Evolutionary conservation across 306 rosid genomes (phyloP).

Genomic region (Quercus glauca): DNA sequence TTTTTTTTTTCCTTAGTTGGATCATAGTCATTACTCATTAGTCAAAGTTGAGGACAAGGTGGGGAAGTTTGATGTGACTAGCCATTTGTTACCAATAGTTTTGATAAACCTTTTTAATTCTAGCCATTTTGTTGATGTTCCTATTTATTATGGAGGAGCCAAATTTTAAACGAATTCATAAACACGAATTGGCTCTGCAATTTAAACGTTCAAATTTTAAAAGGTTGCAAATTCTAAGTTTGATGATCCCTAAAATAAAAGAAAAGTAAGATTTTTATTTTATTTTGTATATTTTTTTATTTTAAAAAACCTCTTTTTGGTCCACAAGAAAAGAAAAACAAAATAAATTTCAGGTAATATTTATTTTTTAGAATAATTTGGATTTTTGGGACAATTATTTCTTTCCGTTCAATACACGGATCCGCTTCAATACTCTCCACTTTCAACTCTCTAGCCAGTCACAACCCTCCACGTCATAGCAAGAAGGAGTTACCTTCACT

Average conservation of each 20-base stretch:
- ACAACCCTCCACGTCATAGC: slow-evolving; percentile 23
- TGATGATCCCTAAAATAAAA: not conserved
- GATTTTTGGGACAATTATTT: not conserved
- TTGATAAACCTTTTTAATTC: too few species aligned
- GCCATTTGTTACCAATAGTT: not conserved
- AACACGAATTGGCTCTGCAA: not conserved
- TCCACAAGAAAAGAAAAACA: not conserved
- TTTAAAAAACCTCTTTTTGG: too few species aligned
- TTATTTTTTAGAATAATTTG: not conserved
- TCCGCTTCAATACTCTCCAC: not conserved
- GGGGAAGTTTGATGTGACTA: slow-evolving; percentile 6
- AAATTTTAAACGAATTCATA: not conserved
- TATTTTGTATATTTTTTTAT: not conserved
- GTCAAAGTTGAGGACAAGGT: not conserved
- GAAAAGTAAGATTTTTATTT: not conserved
- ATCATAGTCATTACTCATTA: not conserved
- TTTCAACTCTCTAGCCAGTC: slow-evolving; percentile 3
- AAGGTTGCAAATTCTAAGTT: not conserved
- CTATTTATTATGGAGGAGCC: not conserved
- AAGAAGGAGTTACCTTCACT: slow-evolving; percentile 19
- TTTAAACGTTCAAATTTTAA: not conserved
- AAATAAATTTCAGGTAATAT: not conserved
- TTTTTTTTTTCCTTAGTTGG: not conserved
- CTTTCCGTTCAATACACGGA: slow-evolving; percentile 35
- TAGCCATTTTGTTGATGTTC: too few species aligned